Conservation (phyloP, 441 rosid species). For the Corymbia citriodora region DNA sequence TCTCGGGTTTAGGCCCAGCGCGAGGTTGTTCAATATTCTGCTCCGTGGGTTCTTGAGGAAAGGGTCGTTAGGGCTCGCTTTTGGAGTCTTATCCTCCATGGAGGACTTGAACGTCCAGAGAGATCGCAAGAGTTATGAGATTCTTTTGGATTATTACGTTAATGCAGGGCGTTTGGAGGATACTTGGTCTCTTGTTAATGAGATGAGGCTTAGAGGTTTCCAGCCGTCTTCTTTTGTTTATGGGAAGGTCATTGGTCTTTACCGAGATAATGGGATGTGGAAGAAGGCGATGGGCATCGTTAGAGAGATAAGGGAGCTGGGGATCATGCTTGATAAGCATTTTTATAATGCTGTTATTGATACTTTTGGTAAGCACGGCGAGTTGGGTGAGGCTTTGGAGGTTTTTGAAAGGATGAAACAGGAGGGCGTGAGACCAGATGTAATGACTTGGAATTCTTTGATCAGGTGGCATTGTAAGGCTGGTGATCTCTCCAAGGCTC, state of each 20-base stretch:
- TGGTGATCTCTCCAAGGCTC: slow-evolving; percentile 33
- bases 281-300: slow-evolving; percentile 57
- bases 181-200: slow-evolving; percentile 48
- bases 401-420: slow-evolving; percentile 40
- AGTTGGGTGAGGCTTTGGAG: slow-evolving; percentile 44
- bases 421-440: slow-evolving; percentile 44
- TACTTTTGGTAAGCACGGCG: slow-evolving; percentile 60
- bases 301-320: slow-evolving; percentile 50
- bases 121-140: slow-evolving; percentile 39
- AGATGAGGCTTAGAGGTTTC: slow-evolving; percentile 43
- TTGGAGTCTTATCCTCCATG: slow-evolving; percentile 32
- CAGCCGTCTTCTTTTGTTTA: slow-evolving; percentile 36
- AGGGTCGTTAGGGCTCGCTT: slow-evolving; percentile 43
- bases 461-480: slow-evolving; percentile 62
- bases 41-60: slow-evolving; percentile 46
- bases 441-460: slow-evolving; percentile 55
- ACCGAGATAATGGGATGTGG: slow-evolving; percentile 80
- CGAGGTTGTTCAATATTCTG: slow-evolving; percentile 33
- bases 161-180: slow-evolving; percentile 54
- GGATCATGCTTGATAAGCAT: slow-evolving; percentile 38
- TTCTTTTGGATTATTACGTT: slow-evolving; percentile 51
- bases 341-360: slow-evolving; percentile 52
- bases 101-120: slow-evolving; percentile 17
- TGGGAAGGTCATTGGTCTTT: slow-evolving; percentile 51
- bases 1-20: slow-evolving; percentile 27